Conservation (phyloP, 495 filamentous ascomycete genomes). For the Penicillium bovifimosum region DNA sequence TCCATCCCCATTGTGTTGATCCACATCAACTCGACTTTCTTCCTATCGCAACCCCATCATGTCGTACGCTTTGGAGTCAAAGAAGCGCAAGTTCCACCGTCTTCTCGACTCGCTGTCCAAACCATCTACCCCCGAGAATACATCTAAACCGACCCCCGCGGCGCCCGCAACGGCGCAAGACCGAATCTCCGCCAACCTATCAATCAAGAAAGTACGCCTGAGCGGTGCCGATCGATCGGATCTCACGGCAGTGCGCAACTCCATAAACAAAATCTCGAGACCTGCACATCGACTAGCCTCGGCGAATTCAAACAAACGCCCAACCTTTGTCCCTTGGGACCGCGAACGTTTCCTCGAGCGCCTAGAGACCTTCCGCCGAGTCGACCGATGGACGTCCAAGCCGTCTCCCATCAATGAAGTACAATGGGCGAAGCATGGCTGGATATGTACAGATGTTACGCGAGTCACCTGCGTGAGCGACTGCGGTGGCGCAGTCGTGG, state of each 20-base stretch:
- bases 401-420: constrained; percentile 78
- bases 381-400: constrained; percentile 80
- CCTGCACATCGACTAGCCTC: constrained; percentile 20
- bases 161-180: constrained; percentile 22
- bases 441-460: constrained; percentile 78
- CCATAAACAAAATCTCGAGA: constrained; percentile 23
- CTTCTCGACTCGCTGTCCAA: constrained; percentile 51
- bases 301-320: constrained; percentile 30
- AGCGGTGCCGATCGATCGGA: constrained; percentile 21
- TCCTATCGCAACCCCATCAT: constrained; percentile 23
- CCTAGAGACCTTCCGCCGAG: constrained; percentile 79
- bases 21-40: constrained; percentile 1
- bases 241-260: constrained; percentile 22
- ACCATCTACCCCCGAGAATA: constrained; percentile 17
- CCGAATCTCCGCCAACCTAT: constrained; percentile 28
- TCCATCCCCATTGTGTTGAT: constrained; percentile 2
- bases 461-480: constrained; percentile 74
- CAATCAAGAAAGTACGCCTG: constrained; percentile 38
- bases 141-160: constrained; percentile 22
- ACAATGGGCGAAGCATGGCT: constrained; percentile 91
- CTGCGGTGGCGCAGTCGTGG: constrained; percentile 74
- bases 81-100: constrained; percentile 52
- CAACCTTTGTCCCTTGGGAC: constrained; percentile 76
- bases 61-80: constrained; percentile 49
- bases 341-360: constrained; percentile 75